These are phyloP conservation scores for Leishmania arabica DNA, from an alignment of 208 protist genomes.

Conservation along the genomic window DNA sequence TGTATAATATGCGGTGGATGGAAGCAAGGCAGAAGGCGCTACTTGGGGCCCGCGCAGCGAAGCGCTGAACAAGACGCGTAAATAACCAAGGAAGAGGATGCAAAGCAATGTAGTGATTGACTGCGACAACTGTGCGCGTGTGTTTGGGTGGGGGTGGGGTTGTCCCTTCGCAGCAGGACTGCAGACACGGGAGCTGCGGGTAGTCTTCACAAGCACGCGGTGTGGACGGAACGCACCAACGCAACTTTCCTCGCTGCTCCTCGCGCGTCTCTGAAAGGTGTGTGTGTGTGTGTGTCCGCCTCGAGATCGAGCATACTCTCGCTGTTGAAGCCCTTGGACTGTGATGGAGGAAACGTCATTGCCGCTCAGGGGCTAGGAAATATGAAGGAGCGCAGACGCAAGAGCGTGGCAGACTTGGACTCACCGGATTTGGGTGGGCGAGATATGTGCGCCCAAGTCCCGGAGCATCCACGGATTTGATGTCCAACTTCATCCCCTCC, in stretches of 20 bases:
- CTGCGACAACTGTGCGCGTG: too few relatives aligned
- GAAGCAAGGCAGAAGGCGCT: conserved; percentile 26
- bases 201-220: neutral
- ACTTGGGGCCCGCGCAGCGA: neutral
- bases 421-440: neutral
- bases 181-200: neutral
- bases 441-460: neutral
- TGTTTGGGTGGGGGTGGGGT: neutral
- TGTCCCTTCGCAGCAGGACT: neutral
- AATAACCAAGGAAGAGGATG: neutral
- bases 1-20: conserved; percentile 31
- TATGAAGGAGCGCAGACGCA: neutral
- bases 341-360: neutral
- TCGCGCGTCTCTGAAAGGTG: neutral
- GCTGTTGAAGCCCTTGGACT: neutral
- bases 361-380: neutral
- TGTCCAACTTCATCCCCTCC: neutral
- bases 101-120: neutral
- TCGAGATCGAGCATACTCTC: neutral
- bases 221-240: neutral
- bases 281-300: neutral
- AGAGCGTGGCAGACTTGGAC: neutral
- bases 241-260: neutral
- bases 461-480: neutral
- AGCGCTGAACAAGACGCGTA: neutral